Base-by-base conservation (phyloP, 2,329 filamentous ascomycete genomes). In the Aureobasidium namibiae region DNA sequence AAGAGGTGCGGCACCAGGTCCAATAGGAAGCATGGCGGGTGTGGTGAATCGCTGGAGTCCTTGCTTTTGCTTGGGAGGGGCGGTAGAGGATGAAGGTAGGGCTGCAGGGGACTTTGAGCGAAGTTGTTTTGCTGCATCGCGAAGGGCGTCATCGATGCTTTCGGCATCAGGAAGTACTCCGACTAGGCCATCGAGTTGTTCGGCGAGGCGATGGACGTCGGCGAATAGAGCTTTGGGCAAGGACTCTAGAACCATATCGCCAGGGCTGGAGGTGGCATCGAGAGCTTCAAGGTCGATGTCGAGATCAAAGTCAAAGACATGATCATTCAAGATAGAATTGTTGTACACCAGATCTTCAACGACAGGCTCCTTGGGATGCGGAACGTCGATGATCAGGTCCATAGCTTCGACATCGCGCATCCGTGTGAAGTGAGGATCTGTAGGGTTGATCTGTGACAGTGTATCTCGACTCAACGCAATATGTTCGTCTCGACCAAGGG, bases 401-500 rank as follows among this genome's bases (percentile, higher is more conserved):
- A 95, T 77, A 63, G 86, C 81, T 59, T 88, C 79, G 4, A 82
- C 73, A 67, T 96, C 89, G 48, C 88, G 83, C 26, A 92, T 79
- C 29, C 89, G 82, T 10, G 86, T 88, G 71, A 96, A 96, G 60
- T 92, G 86, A 14, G 91, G 89, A 72, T 96, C 92, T 23, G 84
- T 82, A 36, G 91, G 82, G 64, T 89, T 86, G 60, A 87, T 84
- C 29, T 90, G 84, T 26, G 74, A 69, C 41, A 80, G 67, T 0
- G 92, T 82, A 60, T 90, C 85, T 24, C 88, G 84, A 48, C 87
- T 81, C 63, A 97, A 82, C 69, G 89, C 89, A 21, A 96, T 84
- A 63, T 87, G 89, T 73, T 97, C 92, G 68, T 97, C 90, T 49
- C 88, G 86, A 4, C 92, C 92, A 3, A 99, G 78, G 1, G 88